phyloP scores from a whole-genome alignment of 768 basidiomycete species.

The Candolleomyces eurysporus region DNA sequence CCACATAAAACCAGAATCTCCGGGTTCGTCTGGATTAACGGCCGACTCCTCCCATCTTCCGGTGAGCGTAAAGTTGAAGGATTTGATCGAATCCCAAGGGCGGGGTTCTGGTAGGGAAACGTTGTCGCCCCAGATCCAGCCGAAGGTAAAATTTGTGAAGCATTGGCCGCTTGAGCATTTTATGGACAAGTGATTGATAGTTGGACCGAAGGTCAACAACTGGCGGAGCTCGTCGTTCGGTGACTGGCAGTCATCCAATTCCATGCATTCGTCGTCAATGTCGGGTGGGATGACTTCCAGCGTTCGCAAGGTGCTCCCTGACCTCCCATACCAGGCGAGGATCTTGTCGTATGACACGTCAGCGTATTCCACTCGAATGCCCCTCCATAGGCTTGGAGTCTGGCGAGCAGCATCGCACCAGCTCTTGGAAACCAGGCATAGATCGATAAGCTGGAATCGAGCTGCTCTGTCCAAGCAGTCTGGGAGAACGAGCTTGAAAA shows the following conservation, averaged over 20 bases:
- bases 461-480: neutral
- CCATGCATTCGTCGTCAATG: neutral
- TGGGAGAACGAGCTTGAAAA: neutral
- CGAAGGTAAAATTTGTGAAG: neutral
- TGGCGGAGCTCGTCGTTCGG: neutral
- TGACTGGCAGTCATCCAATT: neutral
- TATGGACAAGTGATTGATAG: neutral
- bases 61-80: neutral
- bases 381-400: neutral
- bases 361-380: neutral
- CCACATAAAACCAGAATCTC: neutral
- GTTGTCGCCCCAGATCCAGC: neutral
- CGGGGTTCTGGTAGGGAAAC: neutral
- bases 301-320: neutral
- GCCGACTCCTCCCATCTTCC: neutral
- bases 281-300: neutral
- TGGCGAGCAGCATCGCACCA: neutral
- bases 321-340: neutral
- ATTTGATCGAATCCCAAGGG: neutral
- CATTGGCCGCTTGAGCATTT: neutral
- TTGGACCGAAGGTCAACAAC: neutral
- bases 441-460: neutral
- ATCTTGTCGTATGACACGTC: neutral
- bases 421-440: neutral
- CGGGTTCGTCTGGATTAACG: neutral